Conservation (phyloP, 768 basidiomycete species). For the Mycena leptocephala region DNA sequence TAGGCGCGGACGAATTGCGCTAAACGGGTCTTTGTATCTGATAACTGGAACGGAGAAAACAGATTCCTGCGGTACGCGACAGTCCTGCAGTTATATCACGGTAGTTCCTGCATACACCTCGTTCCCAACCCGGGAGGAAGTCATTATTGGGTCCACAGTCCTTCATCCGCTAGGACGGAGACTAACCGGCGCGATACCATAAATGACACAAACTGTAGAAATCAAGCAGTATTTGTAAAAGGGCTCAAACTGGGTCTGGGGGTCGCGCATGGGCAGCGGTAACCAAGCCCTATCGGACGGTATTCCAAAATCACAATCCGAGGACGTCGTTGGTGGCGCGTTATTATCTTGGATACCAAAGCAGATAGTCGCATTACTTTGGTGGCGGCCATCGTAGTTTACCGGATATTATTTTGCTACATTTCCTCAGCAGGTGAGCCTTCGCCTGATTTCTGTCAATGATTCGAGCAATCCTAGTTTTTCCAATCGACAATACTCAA, state of each 20-base stretch:
- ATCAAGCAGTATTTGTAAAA: neutral
- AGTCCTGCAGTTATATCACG: neutral
- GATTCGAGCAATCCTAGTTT: neutral
- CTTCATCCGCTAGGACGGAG: neutral
- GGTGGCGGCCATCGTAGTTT: neutral
- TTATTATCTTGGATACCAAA: neutral
- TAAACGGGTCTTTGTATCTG: constrained; percentile 37
- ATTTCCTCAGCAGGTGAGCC: neutral
- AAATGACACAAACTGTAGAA: neutral
- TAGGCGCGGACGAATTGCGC: constrained; percentile 47
- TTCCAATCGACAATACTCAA: neutral
- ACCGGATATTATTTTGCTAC: neutral
- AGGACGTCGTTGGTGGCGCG: neutral
- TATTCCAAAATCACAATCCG: neutral
- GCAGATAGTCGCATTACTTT: neutral
- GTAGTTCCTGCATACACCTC: neutral
- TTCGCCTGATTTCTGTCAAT: neutral
- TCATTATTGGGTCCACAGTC: neutral
- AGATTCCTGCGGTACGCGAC: neutral
- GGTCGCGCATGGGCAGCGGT: neutral
- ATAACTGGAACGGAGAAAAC: constrained; percentile 27
- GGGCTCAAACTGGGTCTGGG: neutral
- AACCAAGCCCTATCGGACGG: neutral
- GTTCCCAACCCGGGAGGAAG: neutral
- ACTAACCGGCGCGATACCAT: neutral